Base-by-base conservation (phyloP, 192 early-diverging fungal species). In the Ramicandelaber brevisporus region DNA sequence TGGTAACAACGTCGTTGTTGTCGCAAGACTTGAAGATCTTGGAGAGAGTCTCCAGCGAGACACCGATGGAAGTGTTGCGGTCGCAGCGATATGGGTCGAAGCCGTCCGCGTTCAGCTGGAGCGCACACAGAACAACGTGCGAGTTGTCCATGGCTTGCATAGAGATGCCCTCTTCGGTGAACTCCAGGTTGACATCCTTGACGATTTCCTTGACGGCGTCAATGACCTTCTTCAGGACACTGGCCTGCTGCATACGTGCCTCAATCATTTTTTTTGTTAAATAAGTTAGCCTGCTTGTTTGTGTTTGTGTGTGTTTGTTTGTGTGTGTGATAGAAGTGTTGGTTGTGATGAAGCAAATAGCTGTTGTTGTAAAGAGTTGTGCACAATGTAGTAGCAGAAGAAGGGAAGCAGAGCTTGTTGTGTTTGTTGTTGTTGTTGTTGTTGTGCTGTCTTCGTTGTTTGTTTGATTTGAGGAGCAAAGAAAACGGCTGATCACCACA, bases 111-210 rank as follows among this genome's bases (percentile, higher is more conserved):
- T 76, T 63, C 27, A 92, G 61, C 33, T 85, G 53, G 26, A 93
- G 63, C 18, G 80, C 59, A 9, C 87, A 84, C 12, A 96, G 63
- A 8, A 87, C 82, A n/a, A 96, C 78, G 51, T 96, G 90, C 15
- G 90, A 78, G 63, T 77, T 86, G 58, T 96, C 88, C 92, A 98
- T 98, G 33, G 92, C 84, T 62, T 98, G 92, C 4, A 98, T 65
- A 15, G 72, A 64, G 34, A 98, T 82, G 41, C 92, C 92, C 18
- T 76, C 61, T 47, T 93, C 88, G 31, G 61, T 76, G 53, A 86
- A 97, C 46, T 97, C 90, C 61, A 97, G 85, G 70, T 97, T 97
- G 43, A 73, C 80, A 46, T 97, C 85, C 14, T 70, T 63, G 37
- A 98, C 82, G 32, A 98, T 68, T 41, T 98, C 92, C 61, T 93